Percentiles rank a stretch among this genome's conserved stretches.
phyloP scores from a whole-genome alignment of 805 yeast genomes.

The Saturnispora gosingensis region DNA sequence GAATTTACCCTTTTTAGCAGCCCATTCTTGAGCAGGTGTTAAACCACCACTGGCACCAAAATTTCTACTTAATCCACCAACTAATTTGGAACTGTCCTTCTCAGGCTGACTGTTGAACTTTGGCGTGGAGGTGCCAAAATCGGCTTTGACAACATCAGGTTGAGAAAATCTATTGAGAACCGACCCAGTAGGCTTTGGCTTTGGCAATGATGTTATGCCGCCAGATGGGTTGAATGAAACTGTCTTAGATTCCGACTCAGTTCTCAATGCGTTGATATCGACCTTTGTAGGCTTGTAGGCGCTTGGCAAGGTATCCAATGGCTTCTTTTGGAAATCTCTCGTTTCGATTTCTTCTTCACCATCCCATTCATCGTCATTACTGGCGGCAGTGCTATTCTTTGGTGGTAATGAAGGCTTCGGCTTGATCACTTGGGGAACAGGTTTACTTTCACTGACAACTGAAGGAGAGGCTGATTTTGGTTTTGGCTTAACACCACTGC shows the following conservation, averaged over 20 bases:
- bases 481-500: slow-evolving; percentile 24
- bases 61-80: slow-evolving; percentile 52
- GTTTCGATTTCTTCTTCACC: slow-evolving; percentile 51
- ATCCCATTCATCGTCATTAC: slow-evolving; percentile 56
- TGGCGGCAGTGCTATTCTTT: slow-evolving; percentile 9
- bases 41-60: slow-evolving; percentile 68
- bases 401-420: slow-evolving; percentile 7
- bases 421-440: slow-evolving; percentile 13
- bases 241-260: slow-evolving; percentile 35
- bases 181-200: slow-evolving; percentile 43
- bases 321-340: slow-evolving; percentile 42
- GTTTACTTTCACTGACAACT: slow-evolving; percentile 19
- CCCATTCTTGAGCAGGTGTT: slow-evolving; percentile 95
- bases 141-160: slow-evolving; percentile 23
- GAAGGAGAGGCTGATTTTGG: slow-evolving; percentile 21
- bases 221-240: slow-evolving; percentile 35
- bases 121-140: slow-evolving; percentile 30
- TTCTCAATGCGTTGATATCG: slow-evolving; percentile 45
- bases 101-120: slow-evolving; percentile 23
- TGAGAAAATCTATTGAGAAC: slow-evolving; percentile 42
- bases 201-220: slow-evolving; percentile 53
- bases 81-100: slow-evolving; percentile 35
- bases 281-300: slow-evolving; percentile 63
- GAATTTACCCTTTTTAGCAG: slow-evolving; percentile 72
- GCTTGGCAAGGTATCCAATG: slow-evolving; percentile 45